These are phyloP conservation scores for Trichosporon asahii DNA, from an alignment of 1,284 basidiomycete species.

Conservation along the genomic window DNA sequence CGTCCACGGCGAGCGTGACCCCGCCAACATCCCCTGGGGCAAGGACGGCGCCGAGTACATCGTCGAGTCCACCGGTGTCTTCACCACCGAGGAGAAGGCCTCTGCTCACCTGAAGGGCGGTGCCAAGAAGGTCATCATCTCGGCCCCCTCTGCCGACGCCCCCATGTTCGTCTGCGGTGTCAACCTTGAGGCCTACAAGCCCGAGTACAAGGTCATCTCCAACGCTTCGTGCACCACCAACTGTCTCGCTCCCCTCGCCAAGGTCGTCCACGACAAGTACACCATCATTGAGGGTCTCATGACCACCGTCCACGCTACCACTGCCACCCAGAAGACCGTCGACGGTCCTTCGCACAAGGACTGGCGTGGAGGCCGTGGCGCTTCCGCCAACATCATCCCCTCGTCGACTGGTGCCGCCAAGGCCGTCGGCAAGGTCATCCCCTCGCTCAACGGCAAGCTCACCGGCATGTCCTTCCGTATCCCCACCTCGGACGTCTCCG, in stretches of 20 bases:
- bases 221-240: conserved; percentile 99
- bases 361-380: conserved; percentile 86
- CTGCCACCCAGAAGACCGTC: conserved; percentile 99
- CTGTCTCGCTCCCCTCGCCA: conserved; percentile 97
- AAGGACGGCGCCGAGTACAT: conserved; percentile 83
- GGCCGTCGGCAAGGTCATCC: conserved; percentile 99
- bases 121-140: conserved; percentile 99
- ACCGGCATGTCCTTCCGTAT: conserved; percentile 96
- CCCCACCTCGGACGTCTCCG: conserved; percentile 93
- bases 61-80: conserved; percentile 98
- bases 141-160: conserved; percentile 95
- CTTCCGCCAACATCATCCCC: conserved; percentile 98
- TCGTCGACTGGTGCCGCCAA: conserved; percentile 99
- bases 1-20: conserved; percentile 85
- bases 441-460: conserved; percentile 93
- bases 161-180: conserved; percentile 98
- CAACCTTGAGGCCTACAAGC: conserved; percentile 91
- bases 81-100: conserved; percentile 90
- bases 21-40: conserved; percentile 81
- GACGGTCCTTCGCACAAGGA: conserved; percentile 86
- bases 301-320: conserved; percentile 96
- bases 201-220: conserved; percentile 89
- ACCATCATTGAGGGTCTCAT: conserved; percentile 94
- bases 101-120: conserved; percentile 94
- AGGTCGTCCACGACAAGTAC: conserved; percentile 94